Evolutionary conservation across 306 rosid genomes (phyloP), one percentile per base, ranked within the genome.

Genomic region (Pterocarpus santalinus): DNA sequence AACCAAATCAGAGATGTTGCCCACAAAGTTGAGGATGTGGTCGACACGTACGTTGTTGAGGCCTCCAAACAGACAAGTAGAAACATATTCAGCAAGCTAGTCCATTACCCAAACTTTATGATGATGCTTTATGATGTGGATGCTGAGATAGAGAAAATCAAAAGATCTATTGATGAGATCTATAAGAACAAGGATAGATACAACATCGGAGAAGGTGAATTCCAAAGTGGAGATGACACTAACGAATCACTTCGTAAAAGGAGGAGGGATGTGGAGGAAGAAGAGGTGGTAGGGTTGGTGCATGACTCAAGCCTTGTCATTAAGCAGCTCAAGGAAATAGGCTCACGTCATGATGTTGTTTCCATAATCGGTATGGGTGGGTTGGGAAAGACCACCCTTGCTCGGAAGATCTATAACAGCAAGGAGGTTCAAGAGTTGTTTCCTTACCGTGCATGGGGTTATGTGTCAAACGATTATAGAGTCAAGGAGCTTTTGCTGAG

Each of bases 301-400:
- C 1, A 61, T 8, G 47, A 75, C 6, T 8, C 41, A 0, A 2
- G 8, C 0, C 0, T 0, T 15, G 35, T 82, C 0, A 39, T 38
- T 1, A 2, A 61, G 6, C 16, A 68, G 9, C 67, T 82, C 5
- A 4, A 1, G 6, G 51, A 61, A 15, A 9, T 2, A 1, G 22
- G 0, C 30, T 5, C 33, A 11, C 2, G 5, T 0, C 66, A 0
- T 2, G 34, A 30, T 0, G 60, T 68, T 8, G 58, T 70, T 69
- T 39, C 81, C 33, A 75, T 82, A 52, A 15, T 38, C 1, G 81
- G 81, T 9, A 75, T 68, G 72, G 77, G 77, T 34, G 85, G 81
- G 3, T 15, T 44, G n/a, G 85, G 85, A 1, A 82, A 82, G 39
- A 75, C 85, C 58, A 82, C 85, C 43, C 77, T 70, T 34, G 77